These are phyloP conservation scores for Tubosaeta sp. DNA, from an alignment of 768 basidiomycete species.

Conservation along the genomic window DNA sequence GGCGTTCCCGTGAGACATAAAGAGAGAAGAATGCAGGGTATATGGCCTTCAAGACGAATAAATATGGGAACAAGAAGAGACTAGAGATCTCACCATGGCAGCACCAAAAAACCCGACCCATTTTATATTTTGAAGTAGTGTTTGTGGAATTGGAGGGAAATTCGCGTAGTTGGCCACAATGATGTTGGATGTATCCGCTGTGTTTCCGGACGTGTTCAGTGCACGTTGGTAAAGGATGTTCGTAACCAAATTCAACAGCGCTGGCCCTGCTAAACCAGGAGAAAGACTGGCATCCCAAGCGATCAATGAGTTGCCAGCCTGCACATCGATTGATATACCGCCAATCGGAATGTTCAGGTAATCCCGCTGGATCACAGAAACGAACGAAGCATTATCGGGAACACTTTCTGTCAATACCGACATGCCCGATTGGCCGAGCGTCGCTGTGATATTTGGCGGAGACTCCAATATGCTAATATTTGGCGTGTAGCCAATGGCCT, in stretches of 20 bases:
- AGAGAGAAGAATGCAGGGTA: slow-evolving; percentile 81
- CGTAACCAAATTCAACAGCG: slow-evolving; percentile 62
- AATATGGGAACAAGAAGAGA: background rate
- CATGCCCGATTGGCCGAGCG: slow-evolving; percentile 41
- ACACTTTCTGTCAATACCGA: slow-evolving; percentile 39
- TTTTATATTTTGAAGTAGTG: slow-evolving; percentile 58
- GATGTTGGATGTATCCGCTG: slow-evolving; percentile 38
- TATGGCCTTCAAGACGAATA: slow-evolving; percentile 44
- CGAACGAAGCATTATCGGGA: slow-evolving; percentile 57
- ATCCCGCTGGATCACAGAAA: slow-evolving; percentile 45
- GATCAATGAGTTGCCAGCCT: slow-evolving; percentile 48
- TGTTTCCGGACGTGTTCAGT: slow-evolving; percentile 46
- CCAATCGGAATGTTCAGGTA: slow-evolving; percentile 58
- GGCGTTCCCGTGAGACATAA: slow-evolving; percentile 71
- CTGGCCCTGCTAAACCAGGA: slow-evolving; percentile 53
- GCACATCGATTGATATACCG: slow-evolving; percentile 59
- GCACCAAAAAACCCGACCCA: slow-evolving; percentile 72
- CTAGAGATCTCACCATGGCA: slow-evolving; percentile 49
- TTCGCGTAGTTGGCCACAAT: slow-evolving; percentile 55
- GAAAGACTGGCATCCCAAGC: slow-evolving; percentile 68
- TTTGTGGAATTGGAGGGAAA: slow-evolving; percentile 52
- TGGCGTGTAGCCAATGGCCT: slow-evolving; percentile 27
- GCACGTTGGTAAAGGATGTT: slow-evolving; percentile 66
- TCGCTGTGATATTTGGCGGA: slow-evolving; percentile 48
- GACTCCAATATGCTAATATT: slow-evolving; percentile 42